Conservation (phyloP, 805 yeast genomes). For the Spathaspora gorwiae region DNA sequence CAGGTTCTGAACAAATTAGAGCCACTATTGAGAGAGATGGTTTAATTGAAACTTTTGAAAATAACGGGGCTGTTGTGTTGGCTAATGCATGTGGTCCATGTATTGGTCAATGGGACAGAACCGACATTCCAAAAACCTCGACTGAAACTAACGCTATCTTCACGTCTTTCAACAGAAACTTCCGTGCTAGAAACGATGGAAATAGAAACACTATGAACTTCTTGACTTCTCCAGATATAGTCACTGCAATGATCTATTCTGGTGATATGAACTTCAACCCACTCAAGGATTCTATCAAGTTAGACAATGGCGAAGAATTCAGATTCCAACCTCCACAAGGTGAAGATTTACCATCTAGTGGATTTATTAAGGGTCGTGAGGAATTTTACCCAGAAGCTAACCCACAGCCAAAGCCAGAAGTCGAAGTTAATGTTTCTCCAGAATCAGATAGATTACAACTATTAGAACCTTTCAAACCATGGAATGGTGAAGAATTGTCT, state of each 20-base stretch:
- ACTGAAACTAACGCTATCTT: constrained; percentile 81
- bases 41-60: constrained; percentile 69
- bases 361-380: constrained; percentile 71
- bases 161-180: constrained; percentile 96
- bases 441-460: constrained; percentile 88
- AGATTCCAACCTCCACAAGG: constrained; percentile 78
- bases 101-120: constrained; percentile 99
- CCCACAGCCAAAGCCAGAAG: constrained; percentile 60
- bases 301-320: constrained; percentile 67
- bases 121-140: constrained; percentile 62
- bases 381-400: constrained; percentile 71
- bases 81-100: constrained; percentile 99
- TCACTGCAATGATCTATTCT: constrained; percentile 93
- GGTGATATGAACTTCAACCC: constrained; percentile 94
- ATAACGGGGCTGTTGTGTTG: constrained; percentile 85
- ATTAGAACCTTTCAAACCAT: constrained; percentile 80
- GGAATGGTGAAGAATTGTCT: constrained; percentile 81
- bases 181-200: constrained; percentile 97
- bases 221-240: constrained; percentile 97
- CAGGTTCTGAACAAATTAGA: constrained; percentile 97
- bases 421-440: constrained; percentile 69
- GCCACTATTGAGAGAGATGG: constrained; percentile 98
- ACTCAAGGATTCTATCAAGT: constrained; percentile 72
- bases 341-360: constrained; percentile 74
- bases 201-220: constrained; percentile 97